These are phyloP conservation scores for Capillidium rhysosporum DNA, from an alignment of 371 early-diverging fungal species.

Conservation along the genomic window DNA sequence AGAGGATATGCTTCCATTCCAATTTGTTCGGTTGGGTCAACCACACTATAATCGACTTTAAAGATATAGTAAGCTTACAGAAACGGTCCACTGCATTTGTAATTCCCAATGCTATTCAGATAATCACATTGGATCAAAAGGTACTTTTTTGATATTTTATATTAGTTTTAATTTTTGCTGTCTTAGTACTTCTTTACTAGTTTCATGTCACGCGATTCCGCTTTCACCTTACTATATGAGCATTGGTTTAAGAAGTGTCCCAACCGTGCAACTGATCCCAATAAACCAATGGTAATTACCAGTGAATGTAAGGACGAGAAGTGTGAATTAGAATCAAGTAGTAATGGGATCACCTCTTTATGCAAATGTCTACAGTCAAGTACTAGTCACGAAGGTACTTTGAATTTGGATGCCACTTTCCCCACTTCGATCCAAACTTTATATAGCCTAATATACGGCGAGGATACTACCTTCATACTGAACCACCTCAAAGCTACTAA, in stretches of 20 bases:
- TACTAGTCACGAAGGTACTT: conserved; percentile 12
- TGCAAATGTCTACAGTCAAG: conserved; percentile 8
- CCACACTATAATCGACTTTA: conserved; percentile 59
- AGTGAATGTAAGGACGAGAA: conserved; percentile 1
- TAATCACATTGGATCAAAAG: conserved; percentile 48
- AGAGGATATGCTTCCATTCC: conserved; percentile 78
- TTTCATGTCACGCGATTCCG: conserved; percentile 57
- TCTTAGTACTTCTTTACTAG: conserved; percentile 54
- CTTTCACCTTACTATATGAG: conserved; percentile 44
- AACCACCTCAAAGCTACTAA: conserved; percentile 10
- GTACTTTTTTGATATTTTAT: conserved; percentile 11
- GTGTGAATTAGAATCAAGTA: conserved; percentile 1
- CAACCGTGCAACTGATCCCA: conserved; percentile 16
- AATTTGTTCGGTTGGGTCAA: conserved; percentile 95
- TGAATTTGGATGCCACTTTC: conserved; percentile 13
- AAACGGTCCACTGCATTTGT: conserved; percentile 56
- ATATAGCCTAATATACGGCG: conserved; percentile 22
- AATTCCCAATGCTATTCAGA: conserved; percentile 70
- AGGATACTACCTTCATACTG: conserved; percentile 10
- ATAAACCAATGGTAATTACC: conserved; percentile 1
- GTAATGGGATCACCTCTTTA: conserved; percentile 7
- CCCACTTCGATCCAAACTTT: conserved; percentile 6
- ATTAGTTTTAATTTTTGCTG: background rate
- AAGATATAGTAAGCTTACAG: conserved; percentile 64
- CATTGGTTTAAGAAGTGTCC: conserved; percentile 23